Base-by-base conservation (phyloP, 257 asterid species). In the Thymus quinquecostatus region DNA sequence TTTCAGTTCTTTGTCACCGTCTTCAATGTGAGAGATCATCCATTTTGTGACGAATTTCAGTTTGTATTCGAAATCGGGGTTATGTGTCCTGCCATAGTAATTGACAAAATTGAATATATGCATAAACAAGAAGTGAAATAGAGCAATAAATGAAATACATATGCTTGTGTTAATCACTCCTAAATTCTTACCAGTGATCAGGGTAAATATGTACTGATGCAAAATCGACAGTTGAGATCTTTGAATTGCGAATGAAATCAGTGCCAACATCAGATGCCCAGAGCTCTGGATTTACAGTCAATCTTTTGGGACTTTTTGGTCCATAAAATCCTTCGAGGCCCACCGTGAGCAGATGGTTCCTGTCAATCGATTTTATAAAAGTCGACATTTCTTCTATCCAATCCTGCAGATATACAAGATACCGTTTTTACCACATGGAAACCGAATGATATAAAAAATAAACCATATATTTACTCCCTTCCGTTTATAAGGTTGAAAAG, bases 261-360 rank as follows among this genome's bases (percentile, higher is more conserved):
- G 97, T 86, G 71, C 99, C 99, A 33, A 90, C 86, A 68, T 89
- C 96, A 69, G 99, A 72, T 63, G 99, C 98, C 99, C 98, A 89
- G 65, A 82, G 50, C 81, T 91, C 97, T 3, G 99, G 99, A 82
- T 95, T 95, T 9, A 85, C 96, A 2, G 90, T 87, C 74, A 85
- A 34, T 56, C 87, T 82, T 84, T 90, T 92, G 13, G 92, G 84
- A 74, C 88, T 87, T 82, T 84, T 95, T 14, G 93, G 96, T 71
- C 99, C 99, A 57, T 92, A 92, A 75, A 95, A 95, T 80, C 99
- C 99, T 88, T 95, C 99, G 41, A 92, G 96, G 40, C 99, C 99
- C 33, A 92, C 93, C 0, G 99, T 95, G 33, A 95, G 66, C 68
- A 95, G 85, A 84, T 95, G 99, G 66, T 87, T 92, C 70, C 79